Conservation (phyloP, 495 filamentous ascomycete species). For the Lasiosphaeria ovina region DNA sequence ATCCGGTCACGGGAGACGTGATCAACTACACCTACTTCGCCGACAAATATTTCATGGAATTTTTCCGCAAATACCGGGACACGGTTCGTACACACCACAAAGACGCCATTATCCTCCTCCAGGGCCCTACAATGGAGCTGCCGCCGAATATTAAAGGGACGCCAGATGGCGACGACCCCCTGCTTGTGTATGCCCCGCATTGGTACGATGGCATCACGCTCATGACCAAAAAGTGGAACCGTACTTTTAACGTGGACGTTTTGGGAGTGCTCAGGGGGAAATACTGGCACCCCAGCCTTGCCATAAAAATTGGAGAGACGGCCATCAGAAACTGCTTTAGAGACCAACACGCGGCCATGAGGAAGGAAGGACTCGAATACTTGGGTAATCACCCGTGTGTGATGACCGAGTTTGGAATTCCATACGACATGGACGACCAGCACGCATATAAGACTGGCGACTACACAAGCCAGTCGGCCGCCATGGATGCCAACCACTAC, state of each 20-base stretch:
- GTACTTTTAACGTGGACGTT: slow-evolving; percentile 94
- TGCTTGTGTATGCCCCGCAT: slow-evolving; percentile 89
- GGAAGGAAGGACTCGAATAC: slow-evolving; percentile 82
- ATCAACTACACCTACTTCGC: slow-evolving; percentile 83
- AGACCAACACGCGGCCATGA: slow-evolving; percentile 85
- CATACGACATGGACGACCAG: slow-evolving; percentile 98
- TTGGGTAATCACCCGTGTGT: slow-evolving; percentile 89
- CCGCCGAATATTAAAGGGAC: slow-evolving; percentile 87
- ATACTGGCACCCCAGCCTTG: slow-evolving; percentile 84
- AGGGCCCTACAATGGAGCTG: slow-evolving; percentile 88
- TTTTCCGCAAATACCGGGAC: slow-evolving; percentile 73
- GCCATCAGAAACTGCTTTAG: slow-evolving; percentile 93
- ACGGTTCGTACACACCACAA: slow-evolving; percentile 73
- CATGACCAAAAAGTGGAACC: slow-evolving; percentile 98
- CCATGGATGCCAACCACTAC: slow-evolving; percentile 97
- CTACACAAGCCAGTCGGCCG: slow-evolving; percentile 86
- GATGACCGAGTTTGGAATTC: slow-evolving; percentile 94
- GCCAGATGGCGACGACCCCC: slow-evolving; percentile 73
- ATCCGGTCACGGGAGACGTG: slow-evolving; percentile 64
- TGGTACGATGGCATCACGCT: slow-evolving; percentile 96
- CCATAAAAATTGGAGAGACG: slow-evolving; percentile 87
- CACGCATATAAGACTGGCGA: slow-evolving; percentile 95
- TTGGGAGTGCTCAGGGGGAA: slow-evolving; percentile 86
- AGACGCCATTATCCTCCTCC: slow-evolving; percentile 82
- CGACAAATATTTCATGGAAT: slow-evolving; percentile 82